Conservation (phyloP, 1,139 yeast species). For the Pichia sp. region DNA sequence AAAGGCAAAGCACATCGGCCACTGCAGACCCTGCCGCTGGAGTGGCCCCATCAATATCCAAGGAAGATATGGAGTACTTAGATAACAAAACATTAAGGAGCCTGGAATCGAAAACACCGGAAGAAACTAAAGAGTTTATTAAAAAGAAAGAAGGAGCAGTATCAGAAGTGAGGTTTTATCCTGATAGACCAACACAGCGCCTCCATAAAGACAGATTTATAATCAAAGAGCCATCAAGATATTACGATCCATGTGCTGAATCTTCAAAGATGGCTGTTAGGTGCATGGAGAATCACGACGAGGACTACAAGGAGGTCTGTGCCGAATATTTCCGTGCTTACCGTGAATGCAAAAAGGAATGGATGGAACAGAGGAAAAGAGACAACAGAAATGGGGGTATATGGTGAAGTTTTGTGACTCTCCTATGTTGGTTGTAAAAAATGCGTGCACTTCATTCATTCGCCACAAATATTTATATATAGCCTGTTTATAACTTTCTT, state of each 20-base stretch:
- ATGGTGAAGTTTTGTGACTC: constrained; percentile 23
- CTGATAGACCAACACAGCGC: constrained; percentile 70
- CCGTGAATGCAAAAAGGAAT: constrained; percentile 84
- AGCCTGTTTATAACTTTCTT: constrained; percentile 6
- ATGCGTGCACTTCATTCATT: background rate
- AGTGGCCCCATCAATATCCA: constrained; percentile 10
- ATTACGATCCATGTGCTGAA: constrained; percentile 89
- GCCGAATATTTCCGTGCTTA: constrained; percentile 88
- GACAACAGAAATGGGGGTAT: constrained; percentile 29
- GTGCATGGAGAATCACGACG: constrained; percentile 75
- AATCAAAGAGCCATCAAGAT: constrained; percentile 73
- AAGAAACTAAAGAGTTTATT: constrained; percentile 34
- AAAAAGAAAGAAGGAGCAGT: constrained; percentile 43
- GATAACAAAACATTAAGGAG: constrained; percentile 34
- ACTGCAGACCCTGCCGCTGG: background rate
- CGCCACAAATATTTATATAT: background rate
- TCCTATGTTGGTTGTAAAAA: no score
- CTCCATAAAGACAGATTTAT: constrained; percentile 58
- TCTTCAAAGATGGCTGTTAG: constrained; percentile 80
- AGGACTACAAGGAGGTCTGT: constrained; percentile 59
- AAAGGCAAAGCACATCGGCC: background rate
- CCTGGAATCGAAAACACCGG: constrained; percentile 17
- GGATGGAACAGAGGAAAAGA: constrained; percentile 38
- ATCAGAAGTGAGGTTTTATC: constrained; percentile 66
- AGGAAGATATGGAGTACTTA: constrained; percentile 35